Percentiles rank a stretch among this genome's conserved stretches.
phyloP scores from a whole-genome alignment of 371 early-diverging fungal species.

The Mortierella sp. region DNA sequence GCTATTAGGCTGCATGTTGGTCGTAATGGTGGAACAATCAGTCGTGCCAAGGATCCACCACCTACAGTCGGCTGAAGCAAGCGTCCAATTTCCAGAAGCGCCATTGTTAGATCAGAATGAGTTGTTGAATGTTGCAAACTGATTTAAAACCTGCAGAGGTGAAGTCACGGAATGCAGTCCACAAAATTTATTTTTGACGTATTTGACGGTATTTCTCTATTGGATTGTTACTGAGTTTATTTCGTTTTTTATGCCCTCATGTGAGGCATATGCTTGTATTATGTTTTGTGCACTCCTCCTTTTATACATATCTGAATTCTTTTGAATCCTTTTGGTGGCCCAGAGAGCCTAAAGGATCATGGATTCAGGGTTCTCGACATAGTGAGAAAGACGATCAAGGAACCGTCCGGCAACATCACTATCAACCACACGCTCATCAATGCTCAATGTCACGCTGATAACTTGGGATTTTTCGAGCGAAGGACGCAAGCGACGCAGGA shows the following conservation, averaged over 20 bases:
- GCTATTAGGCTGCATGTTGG: neutral
- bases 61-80: neutral
- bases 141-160: constrained; percentile 24
- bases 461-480: constrained; percentile 56
- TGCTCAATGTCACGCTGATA: constrained; percentile 71
- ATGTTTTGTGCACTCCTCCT: too few relatives aligned
- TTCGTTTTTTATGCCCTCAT: too few relatives aligned
- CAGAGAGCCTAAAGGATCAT: constrained; percentile 59
- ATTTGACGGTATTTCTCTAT: too few relatives aligned
- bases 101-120: constrained; percentile 42
- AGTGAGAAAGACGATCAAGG: constrained; percentile 68
- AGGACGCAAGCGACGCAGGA: constrained; percentile 55
- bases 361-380: constrained; percentile 74
- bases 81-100: neutral
- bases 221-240: too few relatives aligned
- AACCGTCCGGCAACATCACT: constrained; percentile 77
- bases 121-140: neutral
- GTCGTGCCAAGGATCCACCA: neutral
- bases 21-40: neutral
- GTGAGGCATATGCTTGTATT: too few relatives aligned
- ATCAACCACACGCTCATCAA: constrained; percentile 78
- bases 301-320: too few relatives aligned
- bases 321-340: neutral
- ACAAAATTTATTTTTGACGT: too few relatives aligned
- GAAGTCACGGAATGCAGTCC: constrained; percentile 1